Evolutionary conservation across 2,329 filamentous ascomycete genomes (phyloP), one percentile per base, ranked within the genome.

Genomic region (Ascochyta pisi): DNA sequence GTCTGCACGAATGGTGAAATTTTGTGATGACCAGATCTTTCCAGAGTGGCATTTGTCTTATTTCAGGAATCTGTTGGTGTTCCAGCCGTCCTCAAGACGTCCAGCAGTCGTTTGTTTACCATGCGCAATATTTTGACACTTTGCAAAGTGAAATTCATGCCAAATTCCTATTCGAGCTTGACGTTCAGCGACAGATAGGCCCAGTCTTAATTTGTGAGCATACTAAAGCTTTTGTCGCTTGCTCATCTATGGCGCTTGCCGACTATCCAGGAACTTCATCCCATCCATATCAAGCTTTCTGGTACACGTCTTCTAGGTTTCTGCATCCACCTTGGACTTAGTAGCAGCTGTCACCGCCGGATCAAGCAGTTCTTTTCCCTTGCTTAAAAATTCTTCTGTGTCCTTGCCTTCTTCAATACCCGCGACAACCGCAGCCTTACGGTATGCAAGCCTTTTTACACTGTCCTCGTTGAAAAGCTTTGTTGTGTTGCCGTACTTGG

Each of bases 401-500:
- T 35, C 33, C 33, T 16, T 10, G n/a, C 15, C 33, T n/a, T 35
- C 33, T 35, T 35, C 33, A 35, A 35, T 35, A n/a, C 33, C 15
- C n/a, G 6, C 33, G 33, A 35, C 33, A 35, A 35, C 33, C 33
- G 33, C 33, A 4, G 37, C 38, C 16, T 16, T 50, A 19, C 33
- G 31, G 23, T 34, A 38, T 4, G 51, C 44, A 16, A 49, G 26
- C 6, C 9, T 24, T 23, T 50, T 37, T 9, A 58, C 57, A 33
- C 54, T 51, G 4, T 39, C 33, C n/a, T 51, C 51, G 4, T 57
- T 31, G 39, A 63, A 65, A 9, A 62, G n/a, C 50, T 65, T 64
- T 8, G 39, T 57, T 12, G 31, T 58, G 12, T 60, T 60, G 12
- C 59, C 54, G 41, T 65, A 63, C 29, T 47, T 50, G 1, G 42